Conservation (phyloP, 805 yeast genomes). For the Kodamaea lidongshanica region DNA sequence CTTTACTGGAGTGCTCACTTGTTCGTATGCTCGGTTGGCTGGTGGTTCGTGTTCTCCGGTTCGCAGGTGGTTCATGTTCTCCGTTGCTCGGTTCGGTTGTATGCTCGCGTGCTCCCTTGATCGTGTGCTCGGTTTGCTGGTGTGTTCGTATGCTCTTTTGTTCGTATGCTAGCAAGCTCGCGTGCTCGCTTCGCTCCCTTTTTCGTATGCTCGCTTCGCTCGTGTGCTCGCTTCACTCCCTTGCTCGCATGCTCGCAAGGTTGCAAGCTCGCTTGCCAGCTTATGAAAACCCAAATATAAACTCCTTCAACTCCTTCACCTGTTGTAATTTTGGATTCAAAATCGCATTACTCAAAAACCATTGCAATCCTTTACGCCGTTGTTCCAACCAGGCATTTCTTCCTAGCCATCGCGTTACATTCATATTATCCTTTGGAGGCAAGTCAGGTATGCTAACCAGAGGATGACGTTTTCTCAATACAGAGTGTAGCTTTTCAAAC, state of each 20-base stretch:
- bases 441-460: conserved; percentile 40
- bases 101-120: too few species aligned
- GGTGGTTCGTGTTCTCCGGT: too few species aligned
- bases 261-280: not conserved
- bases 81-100: too few species aligned
- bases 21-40: too few species aligned
- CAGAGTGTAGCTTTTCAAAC: conserved; percentile 42
- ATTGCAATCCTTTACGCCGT: conserved; percentile 52
- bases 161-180: too few species aligned
- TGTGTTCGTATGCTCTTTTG: too few species aligned
- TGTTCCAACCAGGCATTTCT: conserved; percentile 44
- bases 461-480: conserved; percentile 33
- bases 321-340: conserved; percentile 43
- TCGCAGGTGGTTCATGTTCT: too few species aligned
- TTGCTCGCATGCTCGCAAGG: not conserved
- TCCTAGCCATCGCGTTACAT: conserved; percentile 33
- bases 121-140: too few species aligned
- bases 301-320: conserved; percentile 33
- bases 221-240: too few species aligned
- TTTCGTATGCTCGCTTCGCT: too few species aligned
- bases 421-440: conserved; percentile 47
- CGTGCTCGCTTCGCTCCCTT: too few species aligned
- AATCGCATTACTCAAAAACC: conserved; percentile 50
- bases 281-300: conserved; percentile 20
- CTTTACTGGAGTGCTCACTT: too few species aligned